Base-by-base conservation (phyloP, 345 rosid species). In the Citrus hindsii region DNA sequence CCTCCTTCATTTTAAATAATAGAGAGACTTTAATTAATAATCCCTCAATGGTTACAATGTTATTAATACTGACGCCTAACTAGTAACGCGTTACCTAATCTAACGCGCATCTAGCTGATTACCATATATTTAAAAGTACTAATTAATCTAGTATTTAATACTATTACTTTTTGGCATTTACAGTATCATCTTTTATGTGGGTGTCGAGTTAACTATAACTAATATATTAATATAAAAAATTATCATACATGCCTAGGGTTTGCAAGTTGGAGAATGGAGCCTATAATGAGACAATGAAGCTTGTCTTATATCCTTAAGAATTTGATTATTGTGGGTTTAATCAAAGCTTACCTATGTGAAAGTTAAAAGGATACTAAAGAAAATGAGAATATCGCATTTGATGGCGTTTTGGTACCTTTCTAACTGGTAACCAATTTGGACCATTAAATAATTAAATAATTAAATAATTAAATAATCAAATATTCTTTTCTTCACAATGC, bases 231-330 rank as follows among this genome's bases (percentile, higher is more conserved):
- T 67, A 22, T 1, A 37, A 37, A 21, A 12, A 56, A 16, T 14
- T 24, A 16, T 13, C 51, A 16, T 55, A 14, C 21, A 32, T 28
- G 27, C 14, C 6, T 67, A 64, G 25, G 64, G n/a, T 69, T 51
- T 76, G 60, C 79, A 80, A 69, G 69, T 69, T 71, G 64, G 77
- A 71, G 75, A 68, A 33, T 19, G 7, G 19, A 9, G 60, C 32
- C 27, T 73, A 46, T 56, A 71, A 42, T 33, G 71, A 46, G 81
- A 80, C 71, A 71, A 74, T 5, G 4, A 59, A 70, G 6, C 58
- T 33, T 74, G 79, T 80, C 81, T n/a, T 46, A 46, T 27, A 37
- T 75, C 28, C 12, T 59, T 80, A 16, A 24, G 66, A 62, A 9
- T 25, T 46, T 46, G 51, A 46, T 13, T 46, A 3, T 46, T 46